A percentile compares a stretch with the other conserved stretches of the same genome.
Conservation (phyloP, 768 basidiomycete genomes). For the Rhodosporidiobolus sp. region DNA sequence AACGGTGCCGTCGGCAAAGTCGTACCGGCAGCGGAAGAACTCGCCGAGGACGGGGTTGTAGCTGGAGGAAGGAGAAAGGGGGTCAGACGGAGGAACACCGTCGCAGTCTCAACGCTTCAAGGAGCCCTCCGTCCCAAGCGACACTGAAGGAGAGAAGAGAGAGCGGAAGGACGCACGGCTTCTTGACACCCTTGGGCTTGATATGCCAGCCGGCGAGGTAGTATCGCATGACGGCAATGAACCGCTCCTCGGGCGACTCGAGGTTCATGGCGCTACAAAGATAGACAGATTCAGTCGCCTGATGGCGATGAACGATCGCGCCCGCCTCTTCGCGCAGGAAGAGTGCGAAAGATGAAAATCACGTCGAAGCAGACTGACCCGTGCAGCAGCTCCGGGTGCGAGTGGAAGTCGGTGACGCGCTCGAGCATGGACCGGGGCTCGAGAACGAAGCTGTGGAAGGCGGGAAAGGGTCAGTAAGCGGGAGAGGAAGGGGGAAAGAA, state of each 20-base stretch:
- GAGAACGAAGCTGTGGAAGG: conserved; percentile 66
- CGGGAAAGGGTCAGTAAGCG: conserved; percentile 17
- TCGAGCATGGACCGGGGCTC: conserved; percentile 97
- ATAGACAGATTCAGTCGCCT: neutral
- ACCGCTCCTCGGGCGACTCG: conserved; percentile 80
- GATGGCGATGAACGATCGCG: neutral
- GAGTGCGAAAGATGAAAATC: neutral
- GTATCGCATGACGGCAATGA: conserved; percentile 83
- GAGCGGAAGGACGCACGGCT: conserved; percentile 64
- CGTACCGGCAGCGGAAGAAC: conserved; percentile 93
- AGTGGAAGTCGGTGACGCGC: conserved; percentile 98
- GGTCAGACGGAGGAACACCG: no score
- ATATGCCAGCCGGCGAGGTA: conserved; percentile 99
- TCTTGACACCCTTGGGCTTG: conserved; percentile 97
- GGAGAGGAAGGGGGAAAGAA: neutral
- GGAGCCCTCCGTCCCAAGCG: no score
- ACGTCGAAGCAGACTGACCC: conserved; percentile 54
- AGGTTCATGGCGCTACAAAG: conserved; percentile 68
- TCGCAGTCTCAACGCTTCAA: no score
- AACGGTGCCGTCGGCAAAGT: conserved; percentile 84
- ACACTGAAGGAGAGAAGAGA: neutral
- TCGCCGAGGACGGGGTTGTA: conserved; percentile 98
- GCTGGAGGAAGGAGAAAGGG: conserved; percentile 50
- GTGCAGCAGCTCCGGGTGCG: conserved; percentile 95
- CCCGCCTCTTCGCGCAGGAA: neutral